Percentiles rank a stretch among this genome's conserved stretches.
phyloP scores from a whole-genome alignment of 2,329 filamentous ascomycete species.

The Colletotrichum musicola region DNA sequence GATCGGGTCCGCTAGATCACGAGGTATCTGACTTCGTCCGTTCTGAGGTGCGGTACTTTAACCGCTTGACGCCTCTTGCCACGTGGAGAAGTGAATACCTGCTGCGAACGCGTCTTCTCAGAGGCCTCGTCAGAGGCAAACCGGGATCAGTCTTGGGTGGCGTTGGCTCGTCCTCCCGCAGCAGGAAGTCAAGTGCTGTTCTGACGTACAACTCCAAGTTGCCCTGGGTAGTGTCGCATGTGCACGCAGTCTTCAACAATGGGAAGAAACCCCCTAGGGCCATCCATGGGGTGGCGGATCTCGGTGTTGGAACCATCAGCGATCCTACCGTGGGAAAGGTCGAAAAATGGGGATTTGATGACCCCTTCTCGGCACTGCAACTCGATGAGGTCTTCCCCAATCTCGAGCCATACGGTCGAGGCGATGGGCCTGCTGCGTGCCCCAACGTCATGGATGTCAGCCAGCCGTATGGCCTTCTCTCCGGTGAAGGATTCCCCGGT shows the following conservation, averaged over 20 bases:
- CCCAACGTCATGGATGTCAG: conserved; percentile 94
- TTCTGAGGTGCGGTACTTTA: conserved; percentile 83
- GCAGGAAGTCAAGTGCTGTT: conserved; percentile 76
- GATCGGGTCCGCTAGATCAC: conserved; percentile 55
- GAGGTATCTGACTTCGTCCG: conserved; percentile 68
- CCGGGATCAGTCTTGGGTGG: conserved; percentile 70
- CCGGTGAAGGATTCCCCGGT: conserved; percentile 88
- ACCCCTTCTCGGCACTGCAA: conserved; percentile 80
- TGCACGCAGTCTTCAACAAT: conserved; percentile 79
- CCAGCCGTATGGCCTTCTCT: conserved; percentile 83
- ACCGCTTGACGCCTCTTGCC: conserved; percentile 83
- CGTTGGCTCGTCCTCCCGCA: conserved; percentile 64
- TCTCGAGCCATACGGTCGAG: conserved; percentile 81
- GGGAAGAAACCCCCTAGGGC: conserved; percentile 82
- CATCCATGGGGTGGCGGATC: conserved; percentile 85
- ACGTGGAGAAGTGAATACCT: conserved; percentile 98
- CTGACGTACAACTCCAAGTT: conserved; percentile 89
- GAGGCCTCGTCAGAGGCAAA: conserved; percentile 85
- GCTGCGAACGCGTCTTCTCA: conserved; percentile 83
- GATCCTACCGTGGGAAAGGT: conserved; percentile 82
- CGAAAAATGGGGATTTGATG: conserved; percentile 84
- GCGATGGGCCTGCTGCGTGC: conserved; percentile 80
- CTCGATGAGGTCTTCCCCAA: conserved; percentile 83
- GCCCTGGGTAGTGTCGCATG: conserved; percentile 80
- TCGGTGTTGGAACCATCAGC: conserved; percentile 83